Base-by-base conservation (phyloP, 257 asterid genomes). In the Echium plantagineum region DNA sequence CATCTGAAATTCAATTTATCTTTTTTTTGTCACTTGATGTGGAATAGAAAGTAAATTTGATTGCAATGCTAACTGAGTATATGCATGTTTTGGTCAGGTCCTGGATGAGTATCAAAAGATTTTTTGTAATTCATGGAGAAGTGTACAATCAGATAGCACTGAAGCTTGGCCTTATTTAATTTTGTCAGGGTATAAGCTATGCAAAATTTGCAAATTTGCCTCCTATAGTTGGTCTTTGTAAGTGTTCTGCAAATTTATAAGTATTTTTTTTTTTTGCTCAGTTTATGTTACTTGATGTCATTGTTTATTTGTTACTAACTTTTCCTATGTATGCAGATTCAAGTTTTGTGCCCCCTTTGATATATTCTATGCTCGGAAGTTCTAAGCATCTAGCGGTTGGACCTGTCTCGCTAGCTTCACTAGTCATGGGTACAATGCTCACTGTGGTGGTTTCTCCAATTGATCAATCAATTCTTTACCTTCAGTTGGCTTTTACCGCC, bases 141-240 rank as follows among this genome's bases (percentile, higher is more conserved):
- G n/a, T n/a, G n/a, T n/a, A n/a, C n/a, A n/a, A n/a, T n/a, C n/a
- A n/a, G n/a, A n/a, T n/a, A n/a, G n/a, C n/a, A n/a, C n/a, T n/a
- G n/a, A n/a, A n/a, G n/a, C n/a, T n/a, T n/a, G n/a, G n/a, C n/a
- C n/a, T n/a, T n/a, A n/a, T n/a, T n/a, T 56, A 7, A 30, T 19
- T 52, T 63, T 66, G n/a, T 32, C 88, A 90, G 85, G 97, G 97
- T 47, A 90, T 90, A 62, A 87, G 97, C 75, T 90, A 90, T 63
- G 97, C 97, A 31, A 90, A 87, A 73, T 81, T 90, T 57, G 96
- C 97, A 51, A 90, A 90, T 73, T 74, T 90, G 82, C 96, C 96
- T 6, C 96, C 97, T 6, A 85, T 87, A 60, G 59, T 85, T 42
- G 97, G 96, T 2, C 70, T 90, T 47, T 90, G 97, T 90, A 79